phyloP scores from a whole-genome alignment of 495 filamentous ascomycete species.

The Hyaloscypha hepaticicola region DNA sequence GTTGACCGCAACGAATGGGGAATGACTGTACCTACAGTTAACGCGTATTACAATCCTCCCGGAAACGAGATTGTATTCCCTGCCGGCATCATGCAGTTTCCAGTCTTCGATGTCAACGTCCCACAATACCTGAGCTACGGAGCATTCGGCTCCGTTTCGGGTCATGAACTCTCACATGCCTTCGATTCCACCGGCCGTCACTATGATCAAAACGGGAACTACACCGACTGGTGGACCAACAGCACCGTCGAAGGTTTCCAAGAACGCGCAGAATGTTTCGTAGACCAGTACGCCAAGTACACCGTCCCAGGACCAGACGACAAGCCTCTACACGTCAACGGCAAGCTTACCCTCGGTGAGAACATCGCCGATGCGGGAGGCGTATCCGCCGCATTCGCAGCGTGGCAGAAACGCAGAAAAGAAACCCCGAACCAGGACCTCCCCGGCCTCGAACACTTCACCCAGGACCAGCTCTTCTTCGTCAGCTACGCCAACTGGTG shows the following conservation, averaged over 20 bases:
- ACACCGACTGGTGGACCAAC: conserved; percentile 70
- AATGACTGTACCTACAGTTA: conserved; percentile 61
- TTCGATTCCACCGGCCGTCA: conserved; percentile 70
- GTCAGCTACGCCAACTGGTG: conserved; percentile 65
- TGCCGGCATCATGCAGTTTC: conserved; percentile 71
- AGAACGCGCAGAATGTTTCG: conserved; percentile 66
- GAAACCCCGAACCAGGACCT: conserved; percentile 54
- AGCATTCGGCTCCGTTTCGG: conserved; percentile 67
- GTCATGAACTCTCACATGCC: conserved; percentile 73
- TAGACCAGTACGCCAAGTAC: conserved; percentile 66
- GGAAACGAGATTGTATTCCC: conserved; percentile 71
- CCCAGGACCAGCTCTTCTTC: conserved; percentile 73
- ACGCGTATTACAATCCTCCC: conserved; percentile 64
- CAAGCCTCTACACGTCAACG: conserved; percentile 64
- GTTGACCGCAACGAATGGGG: conserved; percentile 61
- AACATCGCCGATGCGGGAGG: conserved; percentile 79
- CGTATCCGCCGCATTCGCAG: conserved; percentile 60
- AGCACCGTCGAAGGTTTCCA: conserved; percentile 61
- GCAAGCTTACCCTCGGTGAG: conserved; percentile 66
- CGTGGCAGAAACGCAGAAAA: conserved; percentile 59
- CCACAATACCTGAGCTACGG: conserved; percentile 69
- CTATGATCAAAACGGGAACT: conserved; percentile 66
- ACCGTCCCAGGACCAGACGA: conserved; percentile 55
- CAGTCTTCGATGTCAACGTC: conserved; percentile 60
- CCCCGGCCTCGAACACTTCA: conserved; percentile 63